phyloP scores from a whole-genome alignment of 306 rosid genomes.

The Dicorynia guianensis region DNA sequence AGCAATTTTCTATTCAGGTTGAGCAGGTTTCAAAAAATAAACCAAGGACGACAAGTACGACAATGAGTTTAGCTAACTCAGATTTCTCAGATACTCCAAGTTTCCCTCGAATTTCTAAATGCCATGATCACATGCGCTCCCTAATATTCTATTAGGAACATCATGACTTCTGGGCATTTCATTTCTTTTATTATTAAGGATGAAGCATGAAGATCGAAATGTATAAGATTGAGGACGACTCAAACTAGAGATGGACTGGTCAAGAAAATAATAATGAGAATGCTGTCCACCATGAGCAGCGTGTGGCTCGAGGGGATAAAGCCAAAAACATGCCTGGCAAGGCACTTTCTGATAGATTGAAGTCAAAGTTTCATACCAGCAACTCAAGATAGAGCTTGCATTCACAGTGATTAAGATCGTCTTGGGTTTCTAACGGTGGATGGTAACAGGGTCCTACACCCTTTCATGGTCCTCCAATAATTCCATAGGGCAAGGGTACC shows the following conservation, averaged over 20 bases:
- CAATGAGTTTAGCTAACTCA: slow-evolving; percentile 16
- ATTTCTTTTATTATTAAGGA: slow-evolving; percentile 24
- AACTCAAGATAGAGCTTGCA: slow-evolving; percentile 8
- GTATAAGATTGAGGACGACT: slow-evolving; percentile 19
- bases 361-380: slow-evolving; percentile 27
- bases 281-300: slow-evolving; percentile 25
- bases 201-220: neutral
- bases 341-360: slow-evolving; percentile 13
- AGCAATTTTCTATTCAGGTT: slow-evolving; percentile 25
- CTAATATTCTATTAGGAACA: slow-evolving; percentile 35
- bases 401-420: neutral
- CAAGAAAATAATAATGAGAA: slow-evolving; percentile 35
- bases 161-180: slow-evolving; percentile 39
- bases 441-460: neutral
- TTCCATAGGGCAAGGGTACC: too few relatives aligned
- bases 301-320: slow-evolving; percentile 72
- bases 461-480: neutral
- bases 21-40: neutral
- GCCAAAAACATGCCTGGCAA: slow-evolving; percentile 44
- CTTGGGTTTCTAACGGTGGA: neutral
- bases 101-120: slow-evolving; percentile 44
- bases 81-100: slow-evolving; percentile 5
- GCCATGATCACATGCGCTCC: slow-evolving; percentile 50
- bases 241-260: slow-evolving; percentile 45
- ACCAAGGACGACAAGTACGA: slow-evolving; percentile 9